phyloP scores from a whole-genome alignment of 2,329 filamentous ascomycete genomes.

The Curvularia lunata region DNA sequence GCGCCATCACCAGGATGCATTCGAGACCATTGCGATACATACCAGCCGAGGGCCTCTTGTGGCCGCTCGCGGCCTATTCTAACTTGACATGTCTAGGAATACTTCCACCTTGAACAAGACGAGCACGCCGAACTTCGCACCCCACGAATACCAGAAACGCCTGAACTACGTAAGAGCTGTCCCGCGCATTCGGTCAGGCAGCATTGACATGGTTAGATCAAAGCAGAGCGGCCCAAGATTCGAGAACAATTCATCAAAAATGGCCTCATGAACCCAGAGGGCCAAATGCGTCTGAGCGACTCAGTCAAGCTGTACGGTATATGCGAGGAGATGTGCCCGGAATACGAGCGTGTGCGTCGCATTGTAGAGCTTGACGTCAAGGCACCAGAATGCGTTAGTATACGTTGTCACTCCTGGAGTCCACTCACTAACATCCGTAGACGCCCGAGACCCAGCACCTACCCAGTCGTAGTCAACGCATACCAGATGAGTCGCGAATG shows the following conservation, averaged over 20 bases:
- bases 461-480: slow-evolving; percentile 36
- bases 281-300: slow-evolving; percentile 63
- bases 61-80: slow-evolving; percentile 34
- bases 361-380: slow-evolving; percentile 68
- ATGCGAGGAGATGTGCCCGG: slow-evolving; percentile 69
- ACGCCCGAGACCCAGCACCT: slow-evolving; percentile 45
- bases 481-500: slow-evolving; percentile 62
- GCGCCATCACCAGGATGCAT: slow-evolving; percentile 15
- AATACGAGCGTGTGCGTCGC: slow-evolving; percentile 67
- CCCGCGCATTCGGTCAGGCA: neutral
- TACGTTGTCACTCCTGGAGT: neutral
- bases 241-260: slow-evolving; percentile 50
- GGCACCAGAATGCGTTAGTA: slow-evolving; percentile 59
- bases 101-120: slow-evolving; percentile 9
- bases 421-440: neutral
- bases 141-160: slow-evolving; percentile 33
- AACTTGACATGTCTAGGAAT: slow-evolving; percentile 21
- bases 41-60: slow-evolving; percentile 14
- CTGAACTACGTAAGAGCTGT: slow-evolving; percentile 32
- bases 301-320: slow-evolving; percentile 67
- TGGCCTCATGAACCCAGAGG: slow-evolving; percentile 59
- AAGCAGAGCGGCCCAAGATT: slow-evolving; percentile 40
- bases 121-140: slow-evolving; percentile 34
- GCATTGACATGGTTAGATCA: slow-evolving; percentile 46
- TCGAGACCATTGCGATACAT: slow-evolving; percentile 10